These are phyloP conservation scores for Lathyrus sativus DNA, from an alignment of 306 rosid species.

Conservation along the genomic window DNA sequence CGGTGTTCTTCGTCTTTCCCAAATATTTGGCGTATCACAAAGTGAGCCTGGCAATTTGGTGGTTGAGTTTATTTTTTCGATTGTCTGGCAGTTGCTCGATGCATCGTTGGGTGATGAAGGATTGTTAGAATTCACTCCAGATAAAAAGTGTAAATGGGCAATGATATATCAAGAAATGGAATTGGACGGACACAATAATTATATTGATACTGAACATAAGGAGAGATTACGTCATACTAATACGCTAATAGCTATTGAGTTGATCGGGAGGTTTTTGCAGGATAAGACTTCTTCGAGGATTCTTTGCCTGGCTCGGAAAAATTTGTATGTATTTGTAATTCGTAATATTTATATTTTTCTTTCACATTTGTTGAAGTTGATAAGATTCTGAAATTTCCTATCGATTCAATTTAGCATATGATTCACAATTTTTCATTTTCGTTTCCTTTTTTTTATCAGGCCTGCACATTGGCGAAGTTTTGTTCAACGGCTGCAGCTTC, in stretches of 20 bases:
- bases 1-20: slow-evolving; percentile 70
- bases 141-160: slow-evolving; percentile 74
- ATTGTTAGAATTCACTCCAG: slow-evolving; percentile 60
- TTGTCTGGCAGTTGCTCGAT: slow-evolving; percentile 89
- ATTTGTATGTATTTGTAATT: slow-evolving; percentile 60
- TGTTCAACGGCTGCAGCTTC: slow-evolving; percentile 60
- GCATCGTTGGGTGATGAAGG: slow-evolving; percentile 91
- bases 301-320: slow-evolving; percentile 71
- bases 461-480: slow-evolving; percentile 74
- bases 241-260: slow-evolving; percentile 72
- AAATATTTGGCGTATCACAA: slow-evolving; percentile 59
- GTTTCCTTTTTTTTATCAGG: slow-evolving; percentile 53
- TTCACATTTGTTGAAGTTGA: slow-evolving; percentile 5
- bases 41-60: slow-evolving; percentile 82
- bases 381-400: slow-evolving; percentile 18
- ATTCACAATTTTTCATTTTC: slow-evolving; percentile 19
- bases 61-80: slow-evolving; percentile 81
- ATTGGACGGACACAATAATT: slow-evolving; percentile 54
- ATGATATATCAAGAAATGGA: slow-evolving; percentile 72
- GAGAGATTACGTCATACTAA: slow-evolving; percentile 63
- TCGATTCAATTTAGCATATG: background rate
- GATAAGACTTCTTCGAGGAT: slow-evolving; percentile 65
- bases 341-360: slow-evolving; percentile 33
- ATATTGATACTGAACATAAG: slow-evolving; percentile 53
- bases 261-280: slow-evolving; percentile 77